A percentile compares a stretch with the other conserved stretches of the same genome.
Evolutionary conservation across 352 stramenopile genomes (phyloP).

Genomic region (Phytophthora rubi): DNA sequence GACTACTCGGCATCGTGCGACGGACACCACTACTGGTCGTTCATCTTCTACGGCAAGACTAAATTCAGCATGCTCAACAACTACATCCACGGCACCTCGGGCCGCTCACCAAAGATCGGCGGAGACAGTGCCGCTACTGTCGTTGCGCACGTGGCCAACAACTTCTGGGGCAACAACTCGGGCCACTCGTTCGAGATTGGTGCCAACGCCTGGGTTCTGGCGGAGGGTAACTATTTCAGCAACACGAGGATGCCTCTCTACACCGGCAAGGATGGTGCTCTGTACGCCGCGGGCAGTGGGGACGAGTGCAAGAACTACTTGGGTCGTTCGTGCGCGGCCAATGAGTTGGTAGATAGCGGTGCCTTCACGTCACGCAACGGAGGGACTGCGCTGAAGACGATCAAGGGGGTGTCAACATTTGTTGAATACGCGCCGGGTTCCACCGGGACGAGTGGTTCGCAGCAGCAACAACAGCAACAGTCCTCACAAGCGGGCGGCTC

Average conservation of each 20-base stretch:
- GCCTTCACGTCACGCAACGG: too few species aligned
- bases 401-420: constrained; percentile 20
- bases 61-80: constrained; percentile 38
- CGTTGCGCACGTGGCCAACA: constrained; percentile 43
- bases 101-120: constrained; percentile 29
- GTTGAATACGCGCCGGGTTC: constrained; percentile 9
- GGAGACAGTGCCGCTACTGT: constrained; percentile 26
- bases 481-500: too few species aligned
- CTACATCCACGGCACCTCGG: constrained; percentile 44
- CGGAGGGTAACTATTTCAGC: constrained; percentile 54
- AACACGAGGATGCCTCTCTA: constrained; percentile 31
- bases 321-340: constrained; percentile 4
- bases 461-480: neutral
- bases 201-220: constrained; percentile 27
- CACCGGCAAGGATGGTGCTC: constrained; percentile 14
- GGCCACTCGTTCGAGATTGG: constrained; percentile 36
- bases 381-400: constrained; percentile 19
- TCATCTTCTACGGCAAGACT: constrained; percentile 28
- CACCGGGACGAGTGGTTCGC: constrained; percentile 2
- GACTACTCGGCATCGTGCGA: constrained; percentile 45
- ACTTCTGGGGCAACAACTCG: constrained; percentile 51
- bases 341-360: too few species aligned
- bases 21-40: constrained; percentile 47
- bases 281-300: constrained; percentile 19
- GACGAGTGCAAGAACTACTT: constrained; percentile 18